Evolutionary conservation across 768 basidiomycete species (phyloP), one percentile per base, ranked within the genome.

Genomic region (Suillus luteus): DNA sequence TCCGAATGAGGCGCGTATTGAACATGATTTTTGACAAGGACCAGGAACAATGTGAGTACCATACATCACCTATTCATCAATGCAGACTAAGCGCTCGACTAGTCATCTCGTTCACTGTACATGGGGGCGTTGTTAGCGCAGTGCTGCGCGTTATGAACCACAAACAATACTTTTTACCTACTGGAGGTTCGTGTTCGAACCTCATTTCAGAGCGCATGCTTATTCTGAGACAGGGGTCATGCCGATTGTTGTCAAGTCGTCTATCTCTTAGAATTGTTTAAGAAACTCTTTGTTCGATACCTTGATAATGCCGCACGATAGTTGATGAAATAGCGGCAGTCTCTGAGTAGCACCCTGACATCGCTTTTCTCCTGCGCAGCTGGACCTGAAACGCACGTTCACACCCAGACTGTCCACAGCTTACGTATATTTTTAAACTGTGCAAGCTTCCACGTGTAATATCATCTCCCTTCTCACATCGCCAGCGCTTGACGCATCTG

Each of bases 21-120:
- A 86, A 89, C 64, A 72, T 68, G 67, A 80, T 90, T 9, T 90
- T 91, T 66, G 73, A 76, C 9, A 68, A 78, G 1, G 79, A 83
- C 46, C 55, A 68, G 33, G 72, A 77, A 5, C 79, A 79, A 14
- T 85, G 89, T 89, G 69, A 57, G 86, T 76, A 55, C 57, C 17
- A 9, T 24, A 17, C 15, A 12, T 37, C 19, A 19, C 41, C 62
- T 38, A 9, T 57, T 57, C 24, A 17, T 52, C 31, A 7, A n/a
- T 48, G 35, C 60, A 41, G 19, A 31, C 24, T 43, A 27, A 31
- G 38, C 24, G 5, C 55, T 11, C 46, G 12, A 9, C 31, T 48
- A 91, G 90, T 84, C 66, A 82, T 91, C 19, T 86, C 88, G 5
- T 82, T 91, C 63, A 89, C 88, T 1, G 83, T 85, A 1, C 91